Conservation (phyloP, 2,329 filamentous ascomycete species). For the Fusarium anthophilum region DNA sequence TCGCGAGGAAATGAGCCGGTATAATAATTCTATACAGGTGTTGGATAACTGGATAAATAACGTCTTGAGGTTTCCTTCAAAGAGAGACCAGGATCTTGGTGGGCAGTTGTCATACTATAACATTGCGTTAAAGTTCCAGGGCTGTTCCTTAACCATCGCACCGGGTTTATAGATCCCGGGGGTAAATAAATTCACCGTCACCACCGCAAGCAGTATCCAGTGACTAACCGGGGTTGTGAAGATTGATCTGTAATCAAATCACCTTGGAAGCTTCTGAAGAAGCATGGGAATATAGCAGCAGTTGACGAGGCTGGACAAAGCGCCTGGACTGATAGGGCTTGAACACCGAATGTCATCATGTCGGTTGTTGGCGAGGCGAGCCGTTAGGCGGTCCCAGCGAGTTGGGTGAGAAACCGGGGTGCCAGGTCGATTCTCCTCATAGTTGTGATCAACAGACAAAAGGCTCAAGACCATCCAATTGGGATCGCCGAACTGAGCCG, state of each 20-base stretch:
- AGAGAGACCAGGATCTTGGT: neutral
- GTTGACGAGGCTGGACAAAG: conserved; percentile 7
- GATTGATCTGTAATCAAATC: conserved; percentile 27
- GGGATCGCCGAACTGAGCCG: neutral
- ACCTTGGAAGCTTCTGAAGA: conserved; percentile 20
- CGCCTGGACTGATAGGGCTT: conserved; percentile 28
- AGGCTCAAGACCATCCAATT: conserved; percentile 8
- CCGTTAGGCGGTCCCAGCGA: conserved; percentile 40
- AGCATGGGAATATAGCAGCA: conserved; percentile 1
- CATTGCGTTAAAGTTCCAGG: conserved; percentile 18
- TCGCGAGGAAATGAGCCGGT: conserved; percentile 15
- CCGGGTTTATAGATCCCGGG: conserved; percentile 1
- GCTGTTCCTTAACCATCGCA: conserved; percentile 23
- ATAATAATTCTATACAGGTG: neutral
- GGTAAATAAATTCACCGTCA: conserved; percentile 25
- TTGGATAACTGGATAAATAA: neutral
- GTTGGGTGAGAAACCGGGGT: conserved; percentile 37
- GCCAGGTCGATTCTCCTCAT: conserved; percentile 20
- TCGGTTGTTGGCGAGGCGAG: conserved; percentile 43
- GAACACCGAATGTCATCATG: conserved; percentile 40
- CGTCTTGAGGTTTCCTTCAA: neutral
- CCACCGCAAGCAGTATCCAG: conserved; percentile 24
- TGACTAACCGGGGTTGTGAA: conserved; percentile 16
- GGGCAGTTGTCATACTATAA: conserved; percentile 16
- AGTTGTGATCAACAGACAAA: conserved; percentile 27